These are phyloP conservation scores for Scortechinia acanthostroma DNA, from an alignment of 2,329 filamentous ascomycete species.

Conservation along the genomic window DNA sequence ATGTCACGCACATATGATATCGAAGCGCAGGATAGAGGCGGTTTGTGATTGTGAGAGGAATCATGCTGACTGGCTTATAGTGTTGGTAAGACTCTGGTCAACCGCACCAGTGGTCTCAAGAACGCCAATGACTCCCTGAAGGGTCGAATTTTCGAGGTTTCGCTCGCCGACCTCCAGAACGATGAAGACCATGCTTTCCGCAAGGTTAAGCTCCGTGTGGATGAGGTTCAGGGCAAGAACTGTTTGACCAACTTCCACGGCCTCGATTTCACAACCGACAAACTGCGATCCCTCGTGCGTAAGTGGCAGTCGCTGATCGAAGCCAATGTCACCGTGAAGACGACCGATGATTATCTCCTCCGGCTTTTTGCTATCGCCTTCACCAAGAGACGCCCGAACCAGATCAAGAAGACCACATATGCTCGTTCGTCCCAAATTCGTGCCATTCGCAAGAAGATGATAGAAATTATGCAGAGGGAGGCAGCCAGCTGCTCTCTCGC, in stretches of 20 bases:
- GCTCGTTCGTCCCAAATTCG: conserved; percentile 94
- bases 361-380: conserved; percentile 98
- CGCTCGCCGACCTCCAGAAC: conserved; percentile 97
- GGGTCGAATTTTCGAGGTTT: conserved; percentile 98
- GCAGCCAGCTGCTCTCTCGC: conserved; percentile 87
- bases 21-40: no score
- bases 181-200: conserved; percentile 99
- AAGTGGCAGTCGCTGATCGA: conserved; percentile 99
- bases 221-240: conserved; percentile 99
- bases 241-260: conserved; percentile 99
- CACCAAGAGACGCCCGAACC: conserved; percentile 97
- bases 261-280: conserved; percentile 99
- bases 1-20: no score
- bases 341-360: conserved; percentile 98
- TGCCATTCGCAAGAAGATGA: conserved; percentile 99
- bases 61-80: conserved; percentile 45
- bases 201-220: conserved; percentile 97
- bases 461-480: conserved; percentile 96
- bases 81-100: conserved; percentile 99
- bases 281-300: conserved; percentile 96
- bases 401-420: conserved; percentile 99
- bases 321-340: conserved; percentile 99
- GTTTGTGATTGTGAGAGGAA: no score
- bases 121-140: conserved; percentile 99
- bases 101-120: conserved; percentile 99